Conservation (phyloP, 1,284 basidiomycete species). For the Cystobasidium pallidum region DNA sequence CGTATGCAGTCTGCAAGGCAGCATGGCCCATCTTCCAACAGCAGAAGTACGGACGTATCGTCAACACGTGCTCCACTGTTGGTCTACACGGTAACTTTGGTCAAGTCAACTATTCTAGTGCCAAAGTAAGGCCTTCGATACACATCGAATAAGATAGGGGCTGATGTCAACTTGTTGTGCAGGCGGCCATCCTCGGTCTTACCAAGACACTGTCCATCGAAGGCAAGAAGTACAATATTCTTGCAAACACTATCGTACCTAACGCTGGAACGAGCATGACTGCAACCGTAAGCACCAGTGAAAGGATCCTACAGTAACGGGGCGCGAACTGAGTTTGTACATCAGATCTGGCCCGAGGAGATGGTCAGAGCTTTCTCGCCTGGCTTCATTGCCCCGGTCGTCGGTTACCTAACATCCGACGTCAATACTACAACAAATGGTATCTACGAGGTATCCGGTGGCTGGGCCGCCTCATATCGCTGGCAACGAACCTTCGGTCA, state of each 20-base stretch:
- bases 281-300: constrained; percentile 62
- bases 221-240: constrained; percentile 85
- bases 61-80: constrained; percentile 90
- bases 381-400: constrained; percentile 86
- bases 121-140: constrained; percentile 62
- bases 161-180: neutral
- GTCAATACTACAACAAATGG: constrained; percentile 74
- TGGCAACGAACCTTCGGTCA: constrained; percentile 89
- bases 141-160: neutral
- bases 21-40: constrained; percentile 97
- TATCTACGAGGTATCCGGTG: constrained; percentile 87
- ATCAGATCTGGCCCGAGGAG: constrained; percentile 72
- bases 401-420: constrained; percentile 86
- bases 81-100: constrained; percentile 89
- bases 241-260: constrained; percentile 68
- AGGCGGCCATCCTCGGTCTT: constrained; percentile 84
- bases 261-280: constrained; percentile 67
- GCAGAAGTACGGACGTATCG: constrained; percentile 94
- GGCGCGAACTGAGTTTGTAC: constrained; percentile 52
- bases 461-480: constrained; percentile 87
- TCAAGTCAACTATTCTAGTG: constrained; percentile 82
- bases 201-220: constrained; percentile 89
- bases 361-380: constrained; percentile 96
- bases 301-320: constrained; percentile 17
- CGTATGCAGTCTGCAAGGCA: constrained; percentile 73